phyloP scores from a whole-genome alignment of 768 basidiomycete species.

The Stropharia rugosoannulata region DNA sequence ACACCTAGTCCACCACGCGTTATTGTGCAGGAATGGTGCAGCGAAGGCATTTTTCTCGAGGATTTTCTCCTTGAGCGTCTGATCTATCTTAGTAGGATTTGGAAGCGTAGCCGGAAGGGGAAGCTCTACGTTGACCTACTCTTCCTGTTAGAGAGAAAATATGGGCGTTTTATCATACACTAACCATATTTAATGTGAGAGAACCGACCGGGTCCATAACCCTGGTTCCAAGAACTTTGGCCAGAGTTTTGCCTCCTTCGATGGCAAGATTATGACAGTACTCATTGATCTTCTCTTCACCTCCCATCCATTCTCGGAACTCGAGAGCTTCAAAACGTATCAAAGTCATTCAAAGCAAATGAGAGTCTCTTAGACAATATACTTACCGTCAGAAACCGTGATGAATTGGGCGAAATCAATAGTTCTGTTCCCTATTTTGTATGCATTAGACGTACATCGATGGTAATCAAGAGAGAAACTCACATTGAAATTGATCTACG shows the following conservation, averaged over 20 bases:
- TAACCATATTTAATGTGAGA: constrained; percentile 75
- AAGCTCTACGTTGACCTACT: constrained; percentile 40
- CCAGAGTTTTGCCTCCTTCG: constrained; percentile 62
- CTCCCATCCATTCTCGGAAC: constrained; percentile 79
- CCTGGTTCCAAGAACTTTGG: constrained; percentile 61
- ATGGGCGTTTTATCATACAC: constrained; percentile 1
- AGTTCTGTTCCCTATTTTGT: constrained; percentile 62
- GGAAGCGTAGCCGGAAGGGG: constrained; percentile 31
- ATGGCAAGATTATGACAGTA: constrained; percentile 76
- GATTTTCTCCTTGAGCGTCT: constrained; percentile 23
- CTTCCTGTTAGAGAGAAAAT: background rate
- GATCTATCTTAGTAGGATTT: constrained; percentile 19
- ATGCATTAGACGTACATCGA: background rate
- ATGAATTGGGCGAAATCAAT: constrained; percentile 54
- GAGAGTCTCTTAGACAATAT: too few relatives aligned
- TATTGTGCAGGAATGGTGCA: constrained; percentile 34
- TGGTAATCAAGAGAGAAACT: constrained; percentile 3
- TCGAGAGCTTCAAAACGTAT: constrained; percentile 51
- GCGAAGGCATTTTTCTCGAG: constrained; percentile 35
- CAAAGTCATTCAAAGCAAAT: background rate
- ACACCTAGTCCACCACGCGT: constrained; percentile 45
- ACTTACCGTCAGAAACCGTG: constrained; percentile 51
- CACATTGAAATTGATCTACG: constrained; percentile 51
- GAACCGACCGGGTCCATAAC: constrained; percentile 64
- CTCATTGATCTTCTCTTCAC: constrained; percentile 71